Evolutionary conservation across 164 flowering plant genomes (phyloP), one percentile per base, ranked within the genome.

Genomic region (Umbellularia californica): DNA sequence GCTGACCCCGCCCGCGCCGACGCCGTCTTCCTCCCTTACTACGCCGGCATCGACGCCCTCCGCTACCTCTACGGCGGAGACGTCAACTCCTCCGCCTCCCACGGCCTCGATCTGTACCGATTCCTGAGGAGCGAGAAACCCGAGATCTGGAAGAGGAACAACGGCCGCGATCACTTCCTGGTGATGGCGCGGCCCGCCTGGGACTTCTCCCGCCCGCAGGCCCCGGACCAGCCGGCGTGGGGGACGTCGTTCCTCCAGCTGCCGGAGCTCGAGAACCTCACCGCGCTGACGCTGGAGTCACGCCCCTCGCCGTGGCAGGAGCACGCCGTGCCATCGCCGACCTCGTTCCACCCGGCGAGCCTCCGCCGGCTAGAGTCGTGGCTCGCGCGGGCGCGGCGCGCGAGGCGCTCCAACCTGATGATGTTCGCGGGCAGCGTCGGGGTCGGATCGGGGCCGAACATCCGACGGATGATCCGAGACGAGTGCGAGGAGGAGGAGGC

Each of bases 271-370:
- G 88, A 27, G 78, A 95, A 93, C 77, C 82, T 95, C n/a, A 93
- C 97, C 1, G 90, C 88, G 0, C 67, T 95, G 75, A 83, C 89
- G 28, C 75, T 85, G 0, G 98, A 95, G 79, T 65, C 88, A 2
- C 81, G 99, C 3, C 77, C 89, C 11, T 92, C 94, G 93, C 90
- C 97, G 0, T 95, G 94, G 95, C 99, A 95, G 77, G 99, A 95
- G 72, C 91, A 86, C 12, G 96, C 94, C 5, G 74, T 95, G 20
- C 98, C 99, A 1, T 85, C 94, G 70, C 95, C 96, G 25, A 93
- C 98, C 2, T 90, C 97, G n/a, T 96, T 88, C 71, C 99, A 96
- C 71, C 99, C 99, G 1, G 83, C 91, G 0, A 91, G 71, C 71
- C 71, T 86, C 19, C 78, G 72, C 0, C 73, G 86, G 12, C 74